phyloP scores from a whole-genome alignment of 306 rosid species.

The Crataegus laevigata region DNA sequence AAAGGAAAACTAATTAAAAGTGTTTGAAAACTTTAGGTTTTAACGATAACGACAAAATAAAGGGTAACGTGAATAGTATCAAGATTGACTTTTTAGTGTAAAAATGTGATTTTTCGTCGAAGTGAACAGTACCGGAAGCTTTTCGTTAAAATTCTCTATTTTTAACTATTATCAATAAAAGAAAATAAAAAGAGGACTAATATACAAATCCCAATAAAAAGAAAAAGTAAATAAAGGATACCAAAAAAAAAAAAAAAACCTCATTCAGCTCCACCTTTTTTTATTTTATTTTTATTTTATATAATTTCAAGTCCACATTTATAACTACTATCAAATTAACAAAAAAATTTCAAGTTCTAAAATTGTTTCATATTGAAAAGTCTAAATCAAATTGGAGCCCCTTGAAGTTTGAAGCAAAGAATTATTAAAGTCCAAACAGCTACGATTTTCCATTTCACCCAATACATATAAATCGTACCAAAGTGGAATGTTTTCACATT shows the following conservation, averaged over 20 bases:
- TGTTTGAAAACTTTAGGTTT: too few relatives aligned
- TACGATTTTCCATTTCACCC: neutral
- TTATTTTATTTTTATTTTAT: too few relatives aligned
- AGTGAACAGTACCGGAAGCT: too few relatives aligned
- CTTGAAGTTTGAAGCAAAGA: neutral
- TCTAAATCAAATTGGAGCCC: neutral
- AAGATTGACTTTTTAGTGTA: too few relatives aligned
- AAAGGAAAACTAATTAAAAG: too few relatives aligned
- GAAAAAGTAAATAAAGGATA: neutral
- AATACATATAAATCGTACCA: neutral
- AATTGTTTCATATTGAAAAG: neutral
- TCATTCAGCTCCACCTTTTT: too few relatives aligned
- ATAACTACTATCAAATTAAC: neutral
- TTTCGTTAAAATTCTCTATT: too few relatives aligned
- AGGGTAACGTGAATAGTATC: too few relatives aligned
- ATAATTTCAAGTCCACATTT: neutral
- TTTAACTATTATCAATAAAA: too few relatives aligned
- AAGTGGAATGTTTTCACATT: neutral
- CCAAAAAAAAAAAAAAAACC: neutral
- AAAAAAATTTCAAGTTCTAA: neutral
- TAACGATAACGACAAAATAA: too few relatives aligned
- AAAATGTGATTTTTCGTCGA: too few relatives aligned
- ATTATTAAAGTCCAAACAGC: neutral
- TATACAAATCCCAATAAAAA: neutral
- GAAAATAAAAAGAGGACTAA: neutral